Percentiles rank a stretch among this genome's conserved stretches.
Conservation (phyloP, 1,139 yeast genomes). For the Pichia sp. region DNA sequence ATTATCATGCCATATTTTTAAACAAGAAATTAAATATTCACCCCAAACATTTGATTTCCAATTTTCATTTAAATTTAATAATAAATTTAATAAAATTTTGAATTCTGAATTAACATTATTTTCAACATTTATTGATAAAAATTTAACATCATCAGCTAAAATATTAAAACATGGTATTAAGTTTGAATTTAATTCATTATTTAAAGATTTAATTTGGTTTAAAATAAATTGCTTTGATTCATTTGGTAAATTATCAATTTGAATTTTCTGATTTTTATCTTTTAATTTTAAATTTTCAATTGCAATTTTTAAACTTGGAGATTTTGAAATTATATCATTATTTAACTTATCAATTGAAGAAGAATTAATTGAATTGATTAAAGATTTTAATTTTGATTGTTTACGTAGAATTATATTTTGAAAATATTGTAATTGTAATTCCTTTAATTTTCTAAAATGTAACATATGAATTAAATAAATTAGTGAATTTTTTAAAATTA, state of each 20-base stretch:
- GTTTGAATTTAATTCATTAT: slow-evolving; percentile 25
- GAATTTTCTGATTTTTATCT: slow-evolving; percentile 3
- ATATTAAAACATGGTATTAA: slow-evolving; percentile 27
- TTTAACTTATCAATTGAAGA: background rate
- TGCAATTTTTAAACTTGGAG: slow-evolving; percentile 14
- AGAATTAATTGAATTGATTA: slow-evolving; percentile 20
- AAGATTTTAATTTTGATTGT: slow-evolving; percentile 22
- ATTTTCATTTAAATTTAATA: slow-evolving; percentile 17
- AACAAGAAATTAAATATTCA: slow-evolving; percentile 19
- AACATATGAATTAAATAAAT: slow-evolving; percentile 23
- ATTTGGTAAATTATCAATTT: slow-evolving; percentile 6
- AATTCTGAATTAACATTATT: slow-evolving; percentile 23
- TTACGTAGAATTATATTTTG: slow-evolving; percentile 25
- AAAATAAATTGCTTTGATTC: slow-evolving; percentile 14
- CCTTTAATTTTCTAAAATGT: slow-evolving; percentile 30
- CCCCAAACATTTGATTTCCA: slow-evolving; percentile 25
- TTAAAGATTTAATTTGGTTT: slow-evolving; percentile 19
- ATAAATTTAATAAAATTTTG: slow-evolving; percentile 10
- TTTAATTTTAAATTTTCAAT: slow-evolving; percentile 12
- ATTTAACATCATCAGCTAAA: slow-evolving; percentile 25
- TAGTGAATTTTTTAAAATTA: slow-evolving; percentile 27
- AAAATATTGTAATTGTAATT: slow-evolving; percentile 28
- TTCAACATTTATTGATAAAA: slow-evolving; percentile 26
- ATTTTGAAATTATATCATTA: background rate
- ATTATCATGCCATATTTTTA: slow-evolving; percentile 20